Base-by-base conservation (phyloP, 2,329 filamentous ascomycete genomes). In the Cladosporium sp. region DNA sequence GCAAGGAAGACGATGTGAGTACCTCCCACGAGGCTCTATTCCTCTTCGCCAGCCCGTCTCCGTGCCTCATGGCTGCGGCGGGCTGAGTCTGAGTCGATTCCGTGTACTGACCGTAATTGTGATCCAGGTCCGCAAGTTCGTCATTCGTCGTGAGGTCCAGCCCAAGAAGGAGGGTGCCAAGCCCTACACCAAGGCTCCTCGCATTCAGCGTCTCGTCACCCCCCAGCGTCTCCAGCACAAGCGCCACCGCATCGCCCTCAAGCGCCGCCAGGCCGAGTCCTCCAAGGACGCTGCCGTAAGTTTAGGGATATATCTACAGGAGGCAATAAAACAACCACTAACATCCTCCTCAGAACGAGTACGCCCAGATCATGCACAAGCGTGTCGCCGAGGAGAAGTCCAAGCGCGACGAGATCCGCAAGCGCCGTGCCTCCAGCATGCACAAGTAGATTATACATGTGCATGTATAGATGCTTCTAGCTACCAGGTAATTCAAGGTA, bases 1-100 rank as follows among this genome's bases (percentile, higher is more conserved):
- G 88, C 90, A 97, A 97, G 92, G 92, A 97, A 88, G 94, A 99
- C 86, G 94, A 99, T 90, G 93, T 97, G 89, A 87, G 90, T 92
- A 78, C 75, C 76, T 78, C 74, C 73, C 88, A 57, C 39, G 65
- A 66, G 63, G 61, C 64, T 66, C 64, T 67, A 66, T 65, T 69
- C 69, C 68, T 89, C 88, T 88, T 90, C 82, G 84, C 83, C 83
- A 71, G 65, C 66, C 55, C 60, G 54, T 55, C 34, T 55, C 49
- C 51, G 47, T 45, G 60, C 64, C 61, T 62, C 58, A 58, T 60
- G 59, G 61, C 61, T 58, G 59, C 59, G 52, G 49, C 50, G 61
- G 49, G 66, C 61, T 69, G 67, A 69, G 64, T 66, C 69, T 72
- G 70, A 71, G 69, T 65, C 64, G 63, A 54, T 59, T 60, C 38